Conservation (phyloP, 768 basidiomycete species). For the Suillus decipiens region DNA sequence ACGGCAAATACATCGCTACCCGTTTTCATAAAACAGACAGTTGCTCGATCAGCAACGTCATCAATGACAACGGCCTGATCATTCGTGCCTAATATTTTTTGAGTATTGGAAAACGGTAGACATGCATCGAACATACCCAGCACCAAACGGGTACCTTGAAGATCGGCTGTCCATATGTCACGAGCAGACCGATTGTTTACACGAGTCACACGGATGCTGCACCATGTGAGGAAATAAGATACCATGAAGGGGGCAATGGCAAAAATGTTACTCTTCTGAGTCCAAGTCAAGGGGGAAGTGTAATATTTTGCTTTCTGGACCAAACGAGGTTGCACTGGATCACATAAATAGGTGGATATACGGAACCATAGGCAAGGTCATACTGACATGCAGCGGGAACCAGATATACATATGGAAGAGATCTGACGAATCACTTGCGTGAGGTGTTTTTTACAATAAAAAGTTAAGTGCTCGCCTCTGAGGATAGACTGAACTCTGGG, state of each 20-base stretch:
- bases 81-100: slow-evolving; percentile 47
- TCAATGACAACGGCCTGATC: slow-evolving; percentile 51
- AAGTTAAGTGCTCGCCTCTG: slow-evolving; percentile 19
- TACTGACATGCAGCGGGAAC: slow-evolving; percentile 51
- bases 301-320: slow-evolving; percentile 50
- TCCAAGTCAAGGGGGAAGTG: slow-evolving; percentile 44
- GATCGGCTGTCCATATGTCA: slow-evolving; percentile 60
- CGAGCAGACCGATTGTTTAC: slow-evolving; percentile 41
- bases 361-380: slow-evolving; percentile 3
- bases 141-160: slow-evolving; percentile 48
- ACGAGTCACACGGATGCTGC: slow-evolving; percentile 25
- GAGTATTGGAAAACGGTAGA: background rate
- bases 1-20: slow-evolving; percentile 66
- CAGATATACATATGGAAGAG: slow-evolving; percentile 52
- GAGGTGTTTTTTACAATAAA: background rate
- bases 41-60: slow-evolving; percentile 45
- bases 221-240: slow-evolving; percentile 1
- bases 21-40: slow-evolving; percentile 47
- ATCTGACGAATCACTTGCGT: slow-evolving; percentile 34
- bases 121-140: slow-evolving; percentile 43
- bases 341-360: slow-evolving; percentile 9
- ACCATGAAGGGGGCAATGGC: background rate
- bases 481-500: slow-evolving; percentile 42
- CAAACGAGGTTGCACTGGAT: slow-evolving; percentile 57
- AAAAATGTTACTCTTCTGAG: slow-evolving; percentile 36